Conservation (phyloP, 257 asterid species). For the Nicotiana paniculata region DNA sequence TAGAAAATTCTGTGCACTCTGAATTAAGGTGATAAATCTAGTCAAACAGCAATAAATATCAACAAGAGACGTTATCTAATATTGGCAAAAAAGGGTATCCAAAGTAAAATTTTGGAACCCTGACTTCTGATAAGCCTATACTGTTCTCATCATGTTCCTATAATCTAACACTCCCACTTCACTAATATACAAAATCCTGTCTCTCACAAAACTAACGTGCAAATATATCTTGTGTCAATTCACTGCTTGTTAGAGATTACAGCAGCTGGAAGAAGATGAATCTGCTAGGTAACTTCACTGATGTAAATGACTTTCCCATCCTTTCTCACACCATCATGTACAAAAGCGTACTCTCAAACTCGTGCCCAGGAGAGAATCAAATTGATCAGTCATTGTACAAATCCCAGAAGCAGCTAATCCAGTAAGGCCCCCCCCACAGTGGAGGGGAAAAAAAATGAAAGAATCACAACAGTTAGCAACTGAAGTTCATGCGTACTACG, state of each 20-base stretch:
- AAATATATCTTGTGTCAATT: conserved; percentile 15
- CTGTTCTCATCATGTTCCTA: conserved; percentile 31
- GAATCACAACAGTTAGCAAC: conserved; percentile 60
- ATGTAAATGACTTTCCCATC: conserved; percentile 17
- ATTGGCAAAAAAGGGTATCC: conserved; percentile 8
- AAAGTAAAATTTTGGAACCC: conserved; percentile 13
- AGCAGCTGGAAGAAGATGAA: conserved; percentile 27
- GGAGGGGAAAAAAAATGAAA: conserved; percentile 49
- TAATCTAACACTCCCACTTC: conserved; percentile 25
- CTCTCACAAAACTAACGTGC: conserved; percentile 20
- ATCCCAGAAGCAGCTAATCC: conserved; percentile 22
- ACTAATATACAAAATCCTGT: conserved; percentile 46
- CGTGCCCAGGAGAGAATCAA: conserved; percentile 20
- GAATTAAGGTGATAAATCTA: background rate
- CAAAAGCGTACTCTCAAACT: conserved; percentile 19
- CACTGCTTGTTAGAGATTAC: conserved; percentile 29
- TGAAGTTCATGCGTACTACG: conserved; percentile 18
- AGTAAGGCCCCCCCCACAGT: conserved; percentile 26
- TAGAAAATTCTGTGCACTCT: background rate
- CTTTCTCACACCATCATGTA: conserved; percentile 30
- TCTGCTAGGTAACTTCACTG: conserved; percentile 17
- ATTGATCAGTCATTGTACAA: conserved; percentile 18
- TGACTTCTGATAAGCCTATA: background rate
- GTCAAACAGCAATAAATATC: background rate
- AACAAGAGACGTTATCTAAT: background rate